Evolutionary conservation across 805 yeast species (phyloP), one percentile per base, ranked within the genome.

Genomic region (Suhomyces emberorum): DNA sequence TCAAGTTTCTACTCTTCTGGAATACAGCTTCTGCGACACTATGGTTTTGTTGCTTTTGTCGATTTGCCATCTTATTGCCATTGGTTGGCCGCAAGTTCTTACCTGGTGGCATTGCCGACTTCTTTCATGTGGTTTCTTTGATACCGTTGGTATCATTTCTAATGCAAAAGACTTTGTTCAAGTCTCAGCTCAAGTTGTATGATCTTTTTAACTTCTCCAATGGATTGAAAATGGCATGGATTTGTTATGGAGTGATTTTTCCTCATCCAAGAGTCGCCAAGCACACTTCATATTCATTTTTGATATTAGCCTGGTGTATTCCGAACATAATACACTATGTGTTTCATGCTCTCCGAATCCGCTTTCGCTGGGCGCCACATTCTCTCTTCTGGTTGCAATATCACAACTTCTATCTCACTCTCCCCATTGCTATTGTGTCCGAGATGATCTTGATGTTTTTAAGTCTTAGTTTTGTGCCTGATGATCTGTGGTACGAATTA

Each of bases 91-190:
- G 77, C 21, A 66, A 65, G 44, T 82, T 79, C 45, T 55, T 82
- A 15, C 83, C 88, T 1, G 87, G 82, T 5, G 88, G 87, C 0
- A 77, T 83, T 9, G 84, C 85, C 30, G 83, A 76, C 45, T 82
- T 79, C 57, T 74, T 79, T 47, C 72, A 67, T 31, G 59, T 59
- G 8, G 66, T 68, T 19, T 44, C 72, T 2, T 39, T 62, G 14
- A 39, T 59, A 7, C 72, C 72, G 8, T 46, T 65, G 12, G 31
- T 55, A 2, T 59, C 54, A 4, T 46, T 54, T 21, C 22, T 43
- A 15, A 21, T 42, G 12, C 35, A 46, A 8, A 52, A 51, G 19
- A 22, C 39, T 4, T 19, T 50, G 4, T 49, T 52, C 23, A 43
- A 35, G 12, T 29, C 32, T 8, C 34, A 17, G n/a, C 38, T 48